Percentiles rank a stretch among this genome's conserved stretches.
These are phyloP conservation scores for Aspergillus cejpii DNA, from an alignment of 2,329 filamentous ascomycete genomes.

Conservation along the genomic window DNA sequence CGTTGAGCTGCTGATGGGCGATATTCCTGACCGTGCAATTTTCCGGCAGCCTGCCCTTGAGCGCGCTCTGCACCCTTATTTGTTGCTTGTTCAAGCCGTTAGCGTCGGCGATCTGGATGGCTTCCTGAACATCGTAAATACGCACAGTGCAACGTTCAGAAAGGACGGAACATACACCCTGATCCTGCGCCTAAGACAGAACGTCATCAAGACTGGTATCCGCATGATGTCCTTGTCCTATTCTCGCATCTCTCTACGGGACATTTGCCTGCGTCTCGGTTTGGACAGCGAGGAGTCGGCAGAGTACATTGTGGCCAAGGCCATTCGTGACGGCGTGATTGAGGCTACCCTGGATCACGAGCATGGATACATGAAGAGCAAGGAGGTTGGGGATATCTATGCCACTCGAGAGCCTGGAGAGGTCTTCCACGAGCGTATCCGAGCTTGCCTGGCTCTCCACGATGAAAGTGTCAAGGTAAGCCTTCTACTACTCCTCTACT, in stretches of 20 bases:
- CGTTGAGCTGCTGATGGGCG: conserved; percentile 95
- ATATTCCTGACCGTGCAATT: conserved; percentile 89
- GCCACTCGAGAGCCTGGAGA: conserved; percentile 92
- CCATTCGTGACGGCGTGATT: conserved; percentile 93
- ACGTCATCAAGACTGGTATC: conserved; percentile 98
- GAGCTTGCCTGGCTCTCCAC: conserved; percentile 81
- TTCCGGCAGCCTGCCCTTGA: conserved; percentile 89
- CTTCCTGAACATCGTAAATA: conserved; percentile 79
- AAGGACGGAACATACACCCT: conserved; percentile 92
- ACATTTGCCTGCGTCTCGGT: conserved; percentile 93
- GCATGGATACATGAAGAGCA: conserved; percentile 96
- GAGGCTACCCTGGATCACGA: conserved; percentile 92
- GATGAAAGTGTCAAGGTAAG: conserved; percentile 96
- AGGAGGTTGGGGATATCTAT: conserved; percentile 92
- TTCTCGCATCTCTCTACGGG: conserved; percentile 90
- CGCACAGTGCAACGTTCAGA: conserved; percentile 77
- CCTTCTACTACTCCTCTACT: conserved; percentile 7
- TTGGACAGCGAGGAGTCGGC: conserved; percentile 94
- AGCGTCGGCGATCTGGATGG: conserved; percentile 93
- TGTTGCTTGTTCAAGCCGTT: conserved; percentile 88
- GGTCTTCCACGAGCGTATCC: conserved; percentile 94
- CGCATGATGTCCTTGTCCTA: conserved; percentile 99
- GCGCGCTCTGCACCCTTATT: conserved; percentile 82
- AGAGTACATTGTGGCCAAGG: conserved; percentile 98
- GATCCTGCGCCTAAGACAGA: conserved; percentile 89